Evolutionary conservation across 306 rosid genomes (phyloP), one percentile per base, ranked within the genome.

Genomic region (Hylodesmum podocarpum): DNA sequence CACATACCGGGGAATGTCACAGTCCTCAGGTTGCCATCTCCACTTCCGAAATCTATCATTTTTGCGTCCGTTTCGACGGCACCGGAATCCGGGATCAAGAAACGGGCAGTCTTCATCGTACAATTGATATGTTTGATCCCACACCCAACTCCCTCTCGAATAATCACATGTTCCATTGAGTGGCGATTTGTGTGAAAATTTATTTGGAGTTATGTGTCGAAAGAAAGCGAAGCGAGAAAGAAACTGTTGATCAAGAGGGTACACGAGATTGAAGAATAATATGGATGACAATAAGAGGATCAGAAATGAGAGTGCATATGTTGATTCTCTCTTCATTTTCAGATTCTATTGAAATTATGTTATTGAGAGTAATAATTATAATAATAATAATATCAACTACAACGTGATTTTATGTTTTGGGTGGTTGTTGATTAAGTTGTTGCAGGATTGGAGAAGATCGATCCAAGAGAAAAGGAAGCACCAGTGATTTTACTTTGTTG

Each of bases 31-130:
- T 29, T 89, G 93, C 98, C 97, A 92, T 65, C 90, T 81, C 99
- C 99, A 89, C 68, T 84, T 73, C 3, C 86, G 88, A 50, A 73
- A 92, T 15, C 66, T 82, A 1, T 84, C 59, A 74, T 91, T 85
- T 58, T 39, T 84, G 25, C 99, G 82, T 5, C 98, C 96, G 33
- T 83, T 92, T 29, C 37, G 83, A 37, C 18, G 70, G 81, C 99
- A 96, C 76, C 90, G 92, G 66, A 96, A 96, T 10, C 99, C 99
- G 0, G 94, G 94, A 81, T 96, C 99, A 15, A 92, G 86, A 76
- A 91, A 96, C 3, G 84, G 91, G 53, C 99, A 96, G 7, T 40
- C 79, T 77, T 96, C 99, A 1, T 72, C 54, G 79, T 96, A 96
- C 0, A 73, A 75, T 36, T 63, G 70, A 65, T 82, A 51, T 9